Evolutionary conservation across 2,329 filamentous ascomycete genomes (phyloP), one percentile per base, ranked within the genome.

Genomic region (Aspergillus pseudotamarii): DNA sequence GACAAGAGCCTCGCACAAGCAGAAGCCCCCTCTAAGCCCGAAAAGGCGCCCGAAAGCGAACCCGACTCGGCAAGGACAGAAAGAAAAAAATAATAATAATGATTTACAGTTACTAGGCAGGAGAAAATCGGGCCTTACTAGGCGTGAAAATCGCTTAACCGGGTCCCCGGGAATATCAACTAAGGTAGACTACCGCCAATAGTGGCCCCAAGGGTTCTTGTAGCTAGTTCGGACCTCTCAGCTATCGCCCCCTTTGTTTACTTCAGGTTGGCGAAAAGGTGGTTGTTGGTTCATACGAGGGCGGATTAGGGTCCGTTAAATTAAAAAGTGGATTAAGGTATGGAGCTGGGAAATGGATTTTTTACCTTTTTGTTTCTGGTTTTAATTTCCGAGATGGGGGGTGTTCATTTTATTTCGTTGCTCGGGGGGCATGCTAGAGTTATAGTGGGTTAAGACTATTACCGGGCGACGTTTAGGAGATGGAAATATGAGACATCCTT

Each of bases 381-480:
- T 54, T 54, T 54, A 54, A 55, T 55, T 55, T 55, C 51, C 51
- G 51, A 55, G 21, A 55, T 36, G 30, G n/a, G n/a, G 32, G 51
- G 34, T 54, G 21, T 21, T 46, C 26, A 51, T 28, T 16, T 26
- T 48, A 28, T 16, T 28, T 21, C 19, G 30, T 51, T 51, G 28
- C 5, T 12, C 6, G 21, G 21, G 3, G 8, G 26, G 26, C 23
- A 30, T 19, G 19, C 6, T 8, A 26, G 26, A 50, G 46, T 28
- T 51, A 34, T 32, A 32, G 48, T 51, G 48, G 28, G 26, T 51
- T 51, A 19, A 30, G 5, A 32, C 28, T 51, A 51, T 51, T 51
- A n/a, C 19, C 11, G 6, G 38, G 6, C 2, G 16, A 16, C 19
- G 38, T 41, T 41, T 19, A 41, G 48, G 28, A 51, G 28, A 51